Base-by-base conservation (phyloP, 2,329 filamentous ascomycete species). In the Trichophyton verrucosum region DNA sequence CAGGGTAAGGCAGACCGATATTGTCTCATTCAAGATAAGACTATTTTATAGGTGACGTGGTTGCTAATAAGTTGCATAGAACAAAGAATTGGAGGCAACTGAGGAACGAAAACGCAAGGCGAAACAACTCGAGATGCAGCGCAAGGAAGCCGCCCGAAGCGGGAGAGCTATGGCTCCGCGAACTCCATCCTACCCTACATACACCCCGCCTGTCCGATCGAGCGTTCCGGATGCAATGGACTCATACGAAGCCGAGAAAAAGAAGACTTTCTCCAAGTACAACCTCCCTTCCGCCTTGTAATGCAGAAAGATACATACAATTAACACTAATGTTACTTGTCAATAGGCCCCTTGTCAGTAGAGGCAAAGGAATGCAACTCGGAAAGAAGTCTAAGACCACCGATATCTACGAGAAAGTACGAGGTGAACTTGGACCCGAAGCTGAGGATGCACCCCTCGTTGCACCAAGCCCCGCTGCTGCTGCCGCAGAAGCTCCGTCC, bases 331-430 rank as follows among this genome's bases (percentile, higher is more conserved):
- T 59, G 27, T 53, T 61, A 11, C 61, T 22, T 58, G 20, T 15
- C 3, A 30, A 72, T 83, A 69, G 83, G 63, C 72, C 76, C 17
- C 61, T 78, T 33, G 71, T 88, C 58, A 83, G 86, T 62, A 90
- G 95, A 77, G 91, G 90, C 69, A 99, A 99, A 80, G 94, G 94
- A 67, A 99, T 99, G 95, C 92, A 97, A 75, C 81, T 99, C 61
- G 94, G 94, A 76, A 97, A 97, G 81, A 99, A 99, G 79, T 95
- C 89, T 63, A 97, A 97, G 80, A 91, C 89, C 22, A 95, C 88
- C 33, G 92, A 95, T 74, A 96, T 97, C 81, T 97, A 95, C 73
- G 92, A 97, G 76, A 88, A 91, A 69, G 91, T 99, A 38, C 87
- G 91, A 66, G 89, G 89, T 62, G 92, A 97, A 66, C 81, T 97